These are phyloP conservation scores for Ophiostoma piceae DNA, from an alignment of 2,329 filamentous ascomycete species.

Conservation along the genomic window DNA sequence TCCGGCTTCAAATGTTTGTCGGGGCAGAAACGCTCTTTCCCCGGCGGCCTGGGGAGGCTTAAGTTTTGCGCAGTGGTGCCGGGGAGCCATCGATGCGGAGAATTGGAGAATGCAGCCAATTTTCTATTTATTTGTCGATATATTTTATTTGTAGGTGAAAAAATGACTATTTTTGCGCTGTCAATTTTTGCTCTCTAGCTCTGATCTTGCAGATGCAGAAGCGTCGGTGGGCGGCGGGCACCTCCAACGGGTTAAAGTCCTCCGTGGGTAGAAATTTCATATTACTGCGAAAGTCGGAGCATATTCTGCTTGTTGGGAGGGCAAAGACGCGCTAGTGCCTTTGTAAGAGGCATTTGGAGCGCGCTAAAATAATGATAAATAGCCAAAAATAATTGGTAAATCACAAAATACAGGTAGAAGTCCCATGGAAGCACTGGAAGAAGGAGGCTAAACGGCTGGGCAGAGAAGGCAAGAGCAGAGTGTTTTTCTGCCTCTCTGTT, in stretches of 20 bases:
- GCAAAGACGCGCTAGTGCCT: not conserved
- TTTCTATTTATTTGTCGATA: not conserved
- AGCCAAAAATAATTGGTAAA: not conserved
- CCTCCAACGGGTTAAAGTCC: constrained; percentile 21
- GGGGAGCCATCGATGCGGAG: not conserved
- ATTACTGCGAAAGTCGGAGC: constrained; percentile 15
- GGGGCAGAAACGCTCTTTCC: constrained; percentile 10
- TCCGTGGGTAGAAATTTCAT: constrained; percentile 20
- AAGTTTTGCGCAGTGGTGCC: not conserved
- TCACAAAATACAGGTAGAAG: not conserved
- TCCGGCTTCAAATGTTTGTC: not conserved
- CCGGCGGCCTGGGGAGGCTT: not conserved
- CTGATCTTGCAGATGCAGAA: not conserved
- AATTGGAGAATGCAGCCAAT: constrained; percentile 1
- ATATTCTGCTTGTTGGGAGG: constrained; percentile 9
- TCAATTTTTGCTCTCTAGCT: not conserved
- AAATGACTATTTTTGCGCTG: not conserved
- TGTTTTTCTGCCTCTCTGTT: not conserved
- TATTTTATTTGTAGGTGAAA: not conserved
- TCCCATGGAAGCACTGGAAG: not conserved
- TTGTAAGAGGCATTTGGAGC: not conserved
- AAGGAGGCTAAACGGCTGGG: not conserved
- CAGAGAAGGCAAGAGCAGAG: not conserved
- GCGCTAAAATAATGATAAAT: constrained; percentile 6
- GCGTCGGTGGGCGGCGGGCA: not conserved